Evolutionary conservation across 371 early-diverging fungal genomes (phyloP).

Genomic region (Syncephalastrum sp.): DNA sequence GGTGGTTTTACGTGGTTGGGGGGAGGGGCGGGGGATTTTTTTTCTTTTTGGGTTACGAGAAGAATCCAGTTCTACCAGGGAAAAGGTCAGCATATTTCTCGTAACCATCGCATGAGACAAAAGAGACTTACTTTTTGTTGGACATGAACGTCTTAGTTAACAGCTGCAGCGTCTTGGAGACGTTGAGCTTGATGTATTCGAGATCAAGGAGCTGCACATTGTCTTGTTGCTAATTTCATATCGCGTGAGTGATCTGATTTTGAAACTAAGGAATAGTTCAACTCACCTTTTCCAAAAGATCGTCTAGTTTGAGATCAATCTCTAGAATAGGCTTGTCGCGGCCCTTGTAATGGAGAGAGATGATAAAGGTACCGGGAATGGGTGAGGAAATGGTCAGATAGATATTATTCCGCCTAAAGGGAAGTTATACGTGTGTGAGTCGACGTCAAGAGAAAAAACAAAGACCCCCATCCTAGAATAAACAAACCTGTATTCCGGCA

Average conservation of each 20-base stretch:
- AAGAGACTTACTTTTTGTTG: conserved; percentile 46
- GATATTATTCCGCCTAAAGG: conserved; percentile 70
- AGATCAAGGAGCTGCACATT: conserved; percentile 82
- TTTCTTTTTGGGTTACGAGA: conserved; percentile 22
- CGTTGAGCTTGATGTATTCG: conserved; percentile 89
- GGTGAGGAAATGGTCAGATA: conserved; percentile 85
- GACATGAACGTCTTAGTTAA: conserved; percentile 43
- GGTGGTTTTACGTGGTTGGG: too few species aligned
- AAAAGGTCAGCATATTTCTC: not conserved
- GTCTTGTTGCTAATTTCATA: conserved; percentile 74
- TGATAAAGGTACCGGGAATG: conserved; percentile 82
- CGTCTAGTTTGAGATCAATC: conserved; percentile 93
- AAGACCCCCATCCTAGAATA: too few species aligned
- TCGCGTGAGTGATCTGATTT: not conserved
- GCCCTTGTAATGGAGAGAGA: conserved; percentile 80
- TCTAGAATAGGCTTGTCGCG: conserved; percentile 92
- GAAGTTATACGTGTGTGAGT: not conserved
- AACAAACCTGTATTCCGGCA: conserved; percentile 77
- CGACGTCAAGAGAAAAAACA: not conserved
- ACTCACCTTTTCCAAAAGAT: conserved; percentile 81
- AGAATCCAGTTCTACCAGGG: conserved; percentile 22
- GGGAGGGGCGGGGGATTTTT: not conserved
- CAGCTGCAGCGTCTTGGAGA: conserved; percentile 36
- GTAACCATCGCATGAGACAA: not conserved
- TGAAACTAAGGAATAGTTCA: not conserved